Conservation (phyloP, 2,329 filamentous ascomycete species). For the Domatiomyces catenatus region DNA sequence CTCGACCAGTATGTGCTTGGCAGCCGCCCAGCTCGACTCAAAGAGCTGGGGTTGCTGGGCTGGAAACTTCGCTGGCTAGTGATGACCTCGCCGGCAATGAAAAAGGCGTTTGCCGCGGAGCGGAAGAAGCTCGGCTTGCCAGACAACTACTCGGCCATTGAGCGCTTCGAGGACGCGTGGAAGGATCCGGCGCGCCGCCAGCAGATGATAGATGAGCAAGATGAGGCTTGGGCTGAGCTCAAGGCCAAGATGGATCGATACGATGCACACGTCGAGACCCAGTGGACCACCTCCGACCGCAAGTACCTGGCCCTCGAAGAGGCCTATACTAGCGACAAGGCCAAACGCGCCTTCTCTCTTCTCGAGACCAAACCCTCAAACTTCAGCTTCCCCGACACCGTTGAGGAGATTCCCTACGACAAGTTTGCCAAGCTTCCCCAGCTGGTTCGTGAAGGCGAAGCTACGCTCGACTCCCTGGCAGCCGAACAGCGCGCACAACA, state of each 20-base stretch:
- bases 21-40: conserved; percentile 59
- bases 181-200: conserved; percentile 30
- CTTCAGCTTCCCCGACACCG: neutral
- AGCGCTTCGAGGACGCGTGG: conserved; percentile 27
- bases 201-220: conserved; percentile 25
- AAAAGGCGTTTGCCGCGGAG: conserved; percentile 50
- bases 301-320: neutral
- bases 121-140: conserved; percentile 50
- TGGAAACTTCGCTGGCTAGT: conserved; percentile 84
- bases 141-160: conserved; percentile 25
- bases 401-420: neutral
- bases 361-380: neutral
- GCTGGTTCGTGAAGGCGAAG: neutral
- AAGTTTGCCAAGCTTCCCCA: neutral
- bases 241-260: conserved; percentile 16
- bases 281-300: conserved; percentile 4
- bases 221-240: conserved; percentile 18
- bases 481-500: neutral
- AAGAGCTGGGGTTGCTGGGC: conserved; percentile 74
- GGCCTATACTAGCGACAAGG: neutral
- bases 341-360: neutral
- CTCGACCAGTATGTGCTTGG: conserved; percentile 85
- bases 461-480: neutral
- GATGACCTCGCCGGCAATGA: conserved; percentile 60
- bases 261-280: conserved; percentile 15